Evolutionary conservation across 495 filamentous ascomycete genomes (phyloP), one percentile per base, ranked within the genome.

Genomic region (Aspergillus sclerotiicarbonarius): DNA sequence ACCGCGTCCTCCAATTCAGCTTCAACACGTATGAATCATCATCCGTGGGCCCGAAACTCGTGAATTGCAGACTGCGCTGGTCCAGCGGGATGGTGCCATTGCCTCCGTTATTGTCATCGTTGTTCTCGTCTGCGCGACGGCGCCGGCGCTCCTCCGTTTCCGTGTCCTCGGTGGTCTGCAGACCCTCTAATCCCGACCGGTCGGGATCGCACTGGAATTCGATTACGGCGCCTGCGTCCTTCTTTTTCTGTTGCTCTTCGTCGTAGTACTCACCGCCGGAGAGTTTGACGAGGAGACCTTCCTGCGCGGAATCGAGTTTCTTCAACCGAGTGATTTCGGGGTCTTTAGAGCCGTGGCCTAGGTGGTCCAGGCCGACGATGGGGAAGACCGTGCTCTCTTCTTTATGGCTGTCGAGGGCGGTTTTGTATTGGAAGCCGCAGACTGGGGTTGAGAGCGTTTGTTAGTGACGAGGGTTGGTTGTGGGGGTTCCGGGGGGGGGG

Each of bases 1-100:
- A 85, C 66, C 91, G 89, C 12, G 94, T 96, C 60, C 75, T 72
- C 94, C 94, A 98, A 58, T 87, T 82, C 65, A 98, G 68, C 52
- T 80, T 80, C 54, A 98, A 68, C 15, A 88, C 73, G 53, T 80
- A 76, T 10, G 69, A 61, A 6, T 76, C 74, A 47, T 78, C 76
- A 33, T 79, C 80, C 53, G 81, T 74, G 2, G 63, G 64, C 8
- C 71, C 75, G 68, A 93, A 96, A 58, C 84, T 82, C 53, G 88
- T 76, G 70, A 89, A 93, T 47, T 84, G 72, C 51, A 97, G 72
- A 65, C 87, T 91, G 10, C 80, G 77, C 5, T 76, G 33, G 59
- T 60, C 18, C 75, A 54, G 68, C 74, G 60, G 64, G 75, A 25
- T 59, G 7, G 62, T 65, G 29, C 58, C 61, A 4, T 61, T 62